phyloP scores from a whole-genome alignment of 2,329 filamentous ascomycete genomes.

The Fusarium phyllophilum region DNA sequence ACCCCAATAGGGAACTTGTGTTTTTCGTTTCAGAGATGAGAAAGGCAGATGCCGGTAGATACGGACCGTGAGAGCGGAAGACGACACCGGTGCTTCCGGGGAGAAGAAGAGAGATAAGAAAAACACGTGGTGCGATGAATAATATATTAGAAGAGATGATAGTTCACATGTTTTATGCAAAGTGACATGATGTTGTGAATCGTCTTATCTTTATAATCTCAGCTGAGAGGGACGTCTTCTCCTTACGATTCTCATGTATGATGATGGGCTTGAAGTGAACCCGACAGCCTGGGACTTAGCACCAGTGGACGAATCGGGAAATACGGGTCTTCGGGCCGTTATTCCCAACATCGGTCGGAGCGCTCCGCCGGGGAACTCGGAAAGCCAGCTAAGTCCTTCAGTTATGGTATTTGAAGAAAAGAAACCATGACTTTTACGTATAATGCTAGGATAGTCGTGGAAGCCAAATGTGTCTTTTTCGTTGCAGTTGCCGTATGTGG shows the following conservation, averaged over 20 bases:
- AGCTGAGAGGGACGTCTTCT: not conserved
- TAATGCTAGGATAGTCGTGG: not conserved
- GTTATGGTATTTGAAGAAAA: not conserved
- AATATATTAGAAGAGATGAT: not conserved
- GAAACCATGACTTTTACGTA: not conserved
- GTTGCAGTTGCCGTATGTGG: conserved; percentile 18
- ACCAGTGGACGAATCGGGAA: conserved; percentile 1
- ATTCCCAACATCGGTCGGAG: conserved; percentile 28
- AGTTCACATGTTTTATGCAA: not conserved
- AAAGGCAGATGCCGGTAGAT: conserved; percentile 29
- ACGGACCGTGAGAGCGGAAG: conserved; percentile 41
- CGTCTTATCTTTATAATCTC: conserved; percentile 6
- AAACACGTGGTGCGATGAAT: not conserved
- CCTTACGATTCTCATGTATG: not conserved
- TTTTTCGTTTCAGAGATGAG: conserved; percentile 8
- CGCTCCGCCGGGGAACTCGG: conserved; percentile 26
- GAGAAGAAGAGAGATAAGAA: not conserved
- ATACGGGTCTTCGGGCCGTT: conserved; percentile 37
- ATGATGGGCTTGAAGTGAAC: not conserved
- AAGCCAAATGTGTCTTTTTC: conserved; percentile 8
- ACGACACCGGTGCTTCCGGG: conserved; percentile 2
- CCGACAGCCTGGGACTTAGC: conserved; percentile 22
- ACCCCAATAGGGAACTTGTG: not conserved
- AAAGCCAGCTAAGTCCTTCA: not conserved
- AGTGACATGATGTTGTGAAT: not conserved